phyloP scores from a whole-genome alignment of 805 yeast genomes.

The Lipomyces spencermartinsiae region DNA sequence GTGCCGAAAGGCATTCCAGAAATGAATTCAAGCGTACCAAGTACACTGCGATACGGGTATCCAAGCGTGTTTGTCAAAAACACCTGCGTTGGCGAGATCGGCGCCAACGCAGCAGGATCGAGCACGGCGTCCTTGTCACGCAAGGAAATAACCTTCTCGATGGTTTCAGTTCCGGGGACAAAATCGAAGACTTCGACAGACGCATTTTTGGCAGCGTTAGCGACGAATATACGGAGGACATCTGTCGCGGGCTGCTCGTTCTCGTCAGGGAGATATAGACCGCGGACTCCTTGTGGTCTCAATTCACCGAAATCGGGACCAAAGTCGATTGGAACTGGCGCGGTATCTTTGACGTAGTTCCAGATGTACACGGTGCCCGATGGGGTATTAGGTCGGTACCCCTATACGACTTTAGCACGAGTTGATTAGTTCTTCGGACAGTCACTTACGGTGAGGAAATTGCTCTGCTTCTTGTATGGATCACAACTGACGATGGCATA shows the following conservation, averaged over 20 bases:
- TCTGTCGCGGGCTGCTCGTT: slow-evolving; percentile 1
- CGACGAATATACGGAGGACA: slow-evolving; percentile 29
- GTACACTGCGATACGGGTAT: slow-evolving; percentile 25
- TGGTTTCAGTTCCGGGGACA: slow-evolving; percentile 19
- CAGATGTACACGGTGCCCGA: slow-evolving; percentile 34
- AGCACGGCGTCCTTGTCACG: slow-evolving; percentile 31
- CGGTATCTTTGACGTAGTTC: slow-evolving; percentile 33
- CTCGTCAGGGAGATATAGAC: slow-evolving; percentile 15
- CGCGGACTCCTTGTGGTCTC: slow-evolving; percentile 35
- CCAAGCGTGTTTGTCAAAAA: slow-evolving; percentile 35
- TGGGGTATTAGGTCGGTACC: slow-evolving; percentile 25
- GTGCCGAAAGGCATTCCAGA: slow-evolving; percentile 36
- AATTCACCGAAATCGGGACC: slow-evolving; percentile 34
- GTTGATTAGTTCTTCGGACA: not conserved
- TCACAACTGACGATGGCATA: slow-evolving; percentile 36
- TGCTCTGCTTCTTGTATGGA: slow-evolving; percentile 36
- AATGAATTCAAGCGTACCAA: slow-evolving; percentile 25
- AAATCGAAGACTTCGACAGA: slow-evolving; percentile 36
- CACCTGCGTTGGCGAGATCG: slow-evolving; percentile 32
- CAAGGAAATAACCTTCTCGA: slow-evolving; percentile 28
- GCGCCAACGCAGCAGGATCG: slow-evolving; percentile 33
- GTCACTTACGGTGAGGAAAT: slow-evolving; percentile 28
- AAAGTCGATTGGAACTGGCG: slow-evolving; percentile 24
- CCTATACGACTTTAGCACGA: slow-evolving; percentile 11
- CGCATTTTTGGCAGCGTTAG: slow-evolving; percentile 36